Evolutionary conservation across 2,329 filamentous ascomycete species (phyloP), one percentile per base, ranked within the genome.

Genomic region (Arthrobotrys musiformis): DNA sequence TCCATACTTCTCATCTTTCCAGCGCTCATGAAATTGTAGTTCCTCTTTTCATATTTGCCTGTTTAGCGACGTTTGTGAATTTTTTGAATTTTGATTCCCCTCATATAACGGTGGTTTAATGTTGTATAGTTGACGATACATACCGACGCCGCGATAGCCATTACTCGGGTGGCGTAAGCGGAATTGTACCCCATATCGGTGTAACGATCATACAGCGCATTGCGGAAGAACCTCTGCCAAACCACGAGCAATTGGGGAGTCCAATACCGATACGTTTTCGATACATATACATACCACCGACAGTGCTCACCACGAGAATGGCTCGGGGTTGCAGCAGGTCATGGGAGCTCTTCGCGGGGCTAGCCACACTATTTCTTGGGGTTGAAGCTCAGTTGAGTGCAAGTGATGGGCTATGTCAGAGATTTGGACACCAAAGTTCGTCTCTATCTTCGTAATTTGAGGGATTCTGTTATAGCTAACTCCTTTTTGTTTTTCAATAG

Each of bases 371-470:
- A 17, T 77, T 77, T 26, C 13, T 70, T 11, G 73, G 73, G 6
- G 61, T 44, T 54, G 58, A 67, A 28, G 73, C 40, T 42, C 73
- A 77, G 40, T 33, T 77, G 15, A 61, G 37, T n/a, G 54, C 50
- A 19, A 70, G 61, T 33, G 73, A 77, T 22, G 73, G 73, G 7
- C 52, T 77, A 37, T 77, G 73, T 35, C 73, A 77, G 35, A 50
- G 73, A 61, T 77, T 62, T 22, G 73, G 73, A 17, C 73, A 77
- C 26, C 73, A 77, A 19, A 70, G 73, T 77, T 61, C 26, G 56
- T 50, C 7, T 7, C 4, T 19, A n/a, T 24, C 37, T 63, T 46
- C 11, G 6, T 37, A n/a, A 15, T 9, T 46, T 46, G 24, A 17
- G 11, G 22, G 1, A 17, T 26, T 28, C 17, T 11, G 6, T 7